These are phyloP conservation scores for Xylariaceae sp. DNA, from an alignment of 2,329 filamentous ascomycete genomes.

Conservation along the genomic window DNA sequence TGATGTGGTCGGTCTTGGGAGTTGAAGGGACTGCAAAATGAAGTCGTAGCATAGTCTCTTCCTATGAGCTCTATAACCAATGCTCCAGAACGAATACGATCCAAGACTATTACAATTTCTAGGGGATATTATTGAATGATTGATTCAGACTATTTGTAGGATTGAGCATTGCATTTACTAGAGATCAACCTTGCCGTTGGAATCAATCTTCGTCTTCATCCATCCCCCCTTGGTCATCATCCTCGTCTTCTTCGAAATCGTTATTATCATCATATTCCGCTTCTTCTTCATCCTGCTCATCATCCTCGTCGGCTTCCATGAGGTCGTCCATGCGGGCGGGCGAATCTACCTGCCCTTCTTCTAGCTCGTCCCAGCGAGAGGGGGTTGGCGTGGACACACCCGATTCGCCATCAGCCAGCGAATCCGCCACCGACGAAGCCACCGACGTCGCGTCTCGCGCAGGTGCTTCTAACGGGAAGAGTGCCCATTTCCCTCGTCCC, in stretches of 20 bases:
- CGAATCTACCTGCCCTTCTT: conserved; percentile 11
- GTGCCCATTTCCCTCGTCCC: conserved; percentile 22
- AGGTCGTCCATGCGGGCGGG: conserved; percentile 1
- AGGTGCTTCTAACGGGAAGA: conserved; percentile 21
- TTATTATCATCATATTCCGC: conserved; percentile 22
- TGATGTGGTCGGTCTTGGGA: background rate
- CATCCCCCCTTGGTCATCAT: conserved; percentile 30
- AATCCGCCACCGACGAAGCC: conserved; percentile 9
- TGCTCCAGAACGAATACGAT: background rate
- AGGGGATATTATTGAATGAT: background rate
- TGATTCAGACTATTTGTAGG: background rate
- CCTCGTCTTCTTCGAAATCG: conserved; percentile 22
- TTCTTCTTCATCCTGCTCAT: conserved; percentile 25
- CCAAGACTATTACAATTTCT: background rate
- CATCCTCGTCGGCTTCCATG: conserved; percentile 26
- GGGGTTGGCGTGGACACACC: conserved; percentile 36
- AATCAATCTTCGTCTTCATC: conserved; percentile 29
- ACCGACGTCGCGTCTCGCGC: conserved; percentile 8
- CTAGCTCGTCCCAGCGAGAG: conserved; percentile 35
- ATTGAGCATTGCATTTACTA: background rate
- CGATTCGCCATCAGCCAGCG: background rate
- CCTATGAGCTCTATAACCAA: background rate
- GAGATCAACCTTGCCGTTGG: too few relatives aligned
- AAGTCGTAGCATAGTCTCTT: background rate
- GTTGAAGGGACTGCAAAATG: background rate